phyloP scores from a whole-genome alignment of 2,329 filamentous ascomycete species.

The Diaporthe eres region DNA sequence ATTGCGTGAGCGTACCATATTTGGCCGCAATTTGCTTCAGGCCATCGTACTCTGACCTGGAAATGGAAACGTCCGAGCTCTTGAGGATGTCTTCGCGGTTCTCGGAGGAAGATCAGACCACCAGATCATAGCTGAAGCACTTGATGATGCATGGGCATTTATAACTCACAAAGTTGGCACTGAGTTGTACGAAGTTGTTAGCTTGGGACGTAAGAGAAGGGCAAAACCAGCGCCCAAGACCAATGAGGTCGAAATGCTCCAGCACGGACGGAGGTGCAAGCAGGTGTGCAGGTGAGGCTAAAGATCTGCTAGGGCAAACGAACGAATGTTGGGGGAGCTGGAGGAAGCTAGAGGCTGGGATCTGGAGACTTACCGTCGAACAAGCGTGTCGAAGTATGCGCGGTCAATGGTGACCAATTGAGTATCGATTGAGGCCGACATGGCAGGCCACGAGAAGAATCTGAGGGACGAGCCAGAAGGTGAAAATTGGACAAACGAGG shows the following conservation, averaged over 20 bases:
- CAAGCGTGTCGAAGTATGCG: conserved; percentile 72
- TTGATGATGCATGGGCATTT: conserved; percentile 26
- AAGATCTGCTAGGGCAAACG: background rate
- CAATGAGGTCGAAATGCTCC: conserved; percentile 13
- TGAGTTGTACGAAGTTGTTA: conserved; percentile 43
- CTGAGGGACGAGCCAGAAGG: conserved; percentile 1
- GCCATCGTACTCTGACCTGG: conserved; percentile 72
- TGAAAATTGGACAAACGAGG: background rate
- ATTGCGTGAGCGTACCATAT: conserved; percentile 63
- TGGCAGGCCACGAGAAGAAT: conserved; percentile 14
- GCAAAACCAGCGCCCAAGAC: conserved; percentile 9
- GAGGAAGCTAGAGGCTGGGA: background rate
- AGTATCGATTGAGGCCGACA: conserved; percentile 32
- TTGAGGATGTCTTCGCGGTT: conserved; percentile 50
- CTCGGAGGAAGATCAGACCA: conserved; percentile 34
- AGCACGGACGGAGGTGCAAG: background rate
- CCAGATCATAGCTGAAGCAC: conserved; percentile 23
- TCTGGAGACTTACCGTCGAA: conserved; percentile 67
- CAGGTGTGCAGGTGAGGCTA: background rate
- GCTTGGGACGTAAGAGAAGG: conserved; percentile 11
- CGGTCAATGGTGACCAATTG: conserved; percentile 69
- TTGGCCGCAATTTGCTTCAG: conserved; percentile 67
- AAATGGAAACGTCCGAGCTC: conserved; percentile 65
- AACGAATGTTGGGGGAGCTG: background rate
- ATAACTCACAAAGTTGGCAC: conserved; percentile 63